A percentile compares a stretch with the other conserved stretches of the same genome.
Conservation (phyloP, 768 basidiomycete genomes). For the Xerocomellus chrysenteron region DNA sequence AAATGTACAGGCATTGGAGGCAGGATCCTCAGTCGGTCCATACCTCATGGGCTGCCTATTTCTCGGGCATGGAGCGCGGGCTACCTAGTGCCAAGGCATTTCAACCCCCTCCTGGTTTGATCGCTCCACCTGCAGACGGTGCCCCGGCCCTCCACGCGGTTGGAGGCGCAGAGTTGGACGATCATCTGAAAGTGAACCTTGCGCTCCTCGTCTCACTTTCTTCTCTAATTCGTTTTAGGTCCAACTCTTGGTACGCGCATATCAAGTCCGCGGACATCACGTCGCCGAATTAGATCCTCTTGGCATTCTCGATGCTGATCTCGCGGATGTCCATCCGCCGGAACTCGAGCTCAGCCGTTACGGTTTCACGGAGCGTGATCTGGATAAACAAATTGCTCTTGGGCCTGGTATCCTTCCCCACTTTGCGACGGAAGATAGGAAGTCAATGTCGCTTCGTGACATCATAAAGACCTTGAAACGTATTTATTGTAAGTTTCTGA, state of each 20-base stretch:
- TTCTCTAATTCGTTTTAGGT: slow-evolving; percentile 50
- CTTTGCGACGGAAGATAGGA: slow-evolving; percentile 83
- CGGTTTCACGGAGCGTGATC: slow-evolving; percentile 91
- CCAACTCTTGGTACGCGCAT: slow-evolving; percentile 96
- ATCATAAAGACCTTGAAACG: slow-evolving; percentile 88
- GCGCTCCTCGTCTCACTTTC: not conserved
- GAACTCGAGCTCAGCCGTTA: slow-evolving; percentile 94
- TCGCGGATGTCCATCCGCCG: slow-evolving; percentile 72
- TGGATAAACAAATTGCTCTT: slow-evolving; percentile 92
- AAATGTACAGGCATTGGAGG: slow-evolving; percentile 93
- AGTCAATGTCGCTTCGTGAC: slow-evolving; percentile 86
- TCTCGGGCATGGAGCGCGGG: slow-evolving; percentile 89
- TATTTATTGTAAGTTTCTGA: slow-evolving; percentile 79
- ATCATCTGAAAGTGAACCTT: slow-evolving; percentile 82
- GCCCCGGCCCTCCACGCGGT: slow-evolving; percentile 70
- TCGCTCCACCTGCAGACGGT: slow-evolving; percentile 73
- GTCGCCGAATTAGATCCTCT: slow-evolving; percentile 95
- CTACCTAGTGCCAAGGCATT: slow-evolving; percentile 78
- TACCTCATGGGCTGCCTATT: slow-evolving; percentile 92
- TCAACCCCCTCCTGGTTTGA: slow-evolving; percentile 73
- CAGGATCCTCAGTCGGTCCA: slow-evolving; percentile 92
- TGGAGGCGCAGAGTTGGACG: slow-evolving; percentile 79
- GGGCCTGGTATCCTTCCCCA: slow-evolving; percentile 96
- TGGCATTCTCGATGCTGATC: slow-evolving; percentile 87
- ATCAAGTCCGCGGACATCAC: slow-evolving; percentile 98